Evolutionary conservation across 1,284 basidiomycete genomes (phyloP).

Genomic region (Fomitopsis schrenkii): DNA sequence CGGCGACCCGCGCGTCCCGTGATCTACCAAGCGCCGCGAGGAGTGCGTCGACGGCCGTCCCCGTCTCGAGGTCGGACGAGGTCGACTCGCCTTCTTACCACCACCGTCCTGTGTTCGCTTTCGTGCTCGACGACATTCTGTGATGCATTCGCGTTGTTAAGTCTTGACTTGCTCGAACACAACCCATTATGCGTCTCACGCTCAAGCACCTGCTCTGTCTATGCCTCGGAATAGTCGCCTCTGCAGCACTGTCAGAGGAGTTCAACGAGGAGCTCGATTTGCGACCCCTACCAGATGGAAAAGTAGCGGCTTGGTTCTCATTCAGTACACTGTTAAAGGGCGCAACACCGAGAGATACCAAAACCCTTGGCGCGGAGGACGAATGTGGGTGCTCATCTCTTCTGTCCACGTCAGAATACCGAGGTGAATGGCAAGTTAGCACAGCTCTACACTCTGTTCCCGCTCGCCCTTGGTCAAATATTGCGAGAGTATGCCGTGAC

Average conservation of each 20-base stretch:
- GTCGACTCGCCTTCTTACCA: too few species aligned
- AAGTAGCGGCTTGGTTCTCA: constrained; percentile 79
- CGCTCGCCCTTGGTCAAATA: constrained; percentile 83
- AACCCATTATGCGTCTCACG: background rate
- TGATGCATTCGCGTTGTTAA: too few species aligned
- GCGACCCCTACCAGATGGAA: constrained; percentile 79
- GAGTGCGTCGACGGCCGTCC: too few species aligned
- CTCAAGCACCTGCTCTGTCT: background rate
- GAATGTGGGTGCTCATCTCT: constrained; percentile 35
- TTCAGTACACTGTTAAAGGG: constrained; percentile 68
- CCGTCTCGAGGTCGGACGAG: too few species aligned
- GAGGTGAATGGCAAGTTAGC: constrained; percentile 32
- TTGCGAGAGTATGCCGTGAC: constrained; percentile 80
- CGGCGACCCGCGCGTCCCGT: too few species aligned
- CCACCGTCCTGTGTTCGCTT: too few species aligned
- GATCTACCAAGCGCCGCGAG: too few species aligned
- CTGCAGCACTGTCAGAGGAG: constrained; percentile 31
- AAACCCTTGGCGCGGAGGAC: constrained; percentile 45
- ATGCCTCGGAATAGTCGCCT: background rate
- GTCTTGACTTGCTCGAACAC: too few species aligned
- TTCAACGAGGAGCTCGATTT: constrained; percentile 74
- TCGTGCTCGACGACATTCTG: too few species aligned
- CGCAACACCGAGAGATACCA: constrained; percentile 50
- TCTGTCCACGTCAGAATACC: background rate
- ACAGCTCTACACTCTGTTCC: constrained; percentile 84